A percentile compares a stretch with the other conserved stretches of the same genome.
Evolutionary conservation across 805 yeast species (phyloP).

Genomic region (Candida lessepsii): DNA sequence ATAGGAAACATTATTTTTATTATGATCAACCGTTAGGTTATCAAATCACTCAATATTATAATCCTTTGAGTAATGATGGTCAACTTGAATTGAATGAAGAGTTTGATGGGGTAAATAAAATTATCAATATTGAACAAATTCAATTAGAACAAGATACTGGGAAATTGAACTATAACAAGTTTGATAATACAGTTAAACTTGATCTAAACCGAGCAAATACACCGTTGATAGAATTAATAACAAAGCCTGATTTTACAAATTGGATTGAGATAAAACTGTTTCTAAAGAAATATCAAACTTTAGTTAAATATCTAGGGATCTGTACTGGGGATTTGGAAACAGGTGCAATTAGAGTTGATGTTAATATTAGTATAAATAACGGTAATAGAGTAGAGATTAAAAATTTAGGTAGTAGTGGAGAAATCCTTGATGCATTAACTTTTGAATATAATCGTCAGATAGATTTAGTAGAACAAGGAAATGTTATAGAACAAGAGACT

Average conservation of each 20-base stretch:
- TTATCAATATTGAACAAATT: slow-evolving; percentile 68
- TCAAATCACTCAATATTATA: slow-evolving; percentile 87
- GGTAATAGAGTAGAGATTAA: slow-evolving; percentile 83
- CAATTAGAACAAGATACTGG: slow-evolving; percentile 97
- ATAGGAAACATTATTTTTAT: slow-evolving; percentile 93
- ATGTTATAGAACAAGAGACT: slow-evolving; percentile 55
- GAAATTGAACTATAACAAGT: slow-evolving; percentile 56
- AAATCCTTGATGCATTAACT: slow-evolving; percentile 72
- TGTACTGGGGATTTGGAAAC: slow-evolving; percentile 91
- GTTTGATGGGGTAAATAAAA: slow-evolving; percentile 54
- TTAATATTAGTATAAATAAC: slow-evolving; percentile 76
- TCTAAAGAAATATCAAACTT: slow-evolving; percentile 73
- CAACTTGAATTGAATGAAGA: slow-evolving; percentile 43
- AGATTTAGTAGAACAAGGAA: slow-evolving; percentile 32
- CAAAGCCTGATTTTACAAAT: slow-evolving; percentile 77
- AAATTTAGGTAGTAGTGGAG: slow-evolving; percentile 80
- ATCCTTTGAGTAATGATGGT: slow-evolving; percentile 77
- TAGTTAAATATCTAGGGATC: slow-evolving; percentile 65
- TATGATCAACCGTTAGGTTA: slow-evolving; percentile 96
- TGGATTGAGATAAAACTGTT: slow-evolving; percentile 72
- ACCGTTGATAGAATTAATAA: slow-evolving; percentile 88
- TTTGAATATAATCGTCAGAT: slow-evolving; percentile 75
- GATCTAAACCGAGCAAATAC: slow-evolving; percentile 84
- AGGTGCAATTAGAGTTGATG: slow-evolving; percentile 95
- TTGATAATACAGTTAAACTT: slow-evolving; percentile 44